Base-by-base conservation (phyloP, 2,329 filamentous ascomycete genomes). In the Calycina marina region DNA sequence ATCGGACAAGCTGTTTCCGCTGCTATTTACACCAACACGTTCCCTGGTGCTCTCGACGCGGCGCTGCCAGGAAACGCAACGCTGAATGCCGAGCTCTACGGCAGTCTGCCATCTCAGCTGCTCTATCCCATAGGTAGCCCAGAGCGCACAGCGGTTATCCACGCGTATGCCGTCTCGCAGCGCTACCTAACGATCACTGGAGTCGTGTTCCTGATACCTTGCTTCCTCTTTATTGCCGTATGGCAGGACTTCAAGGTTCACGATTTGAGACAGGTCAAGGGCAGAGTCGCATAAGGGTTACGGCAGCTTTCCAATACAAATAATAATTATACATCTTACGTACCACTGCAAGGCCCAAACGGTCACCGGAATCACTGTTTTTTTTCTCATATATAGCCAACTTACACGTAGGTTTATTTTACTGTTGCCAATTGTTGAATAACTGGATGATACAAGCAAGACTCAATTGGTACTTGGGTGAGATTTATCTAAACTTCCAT, bases 21-120 rank as follows among this genome's bases (percentile, higher is more conserved):
- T 0, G 72, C 74, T 6, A 71, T 82, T 38, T 81, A 74, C 72
- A 72, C 68, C 0, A 62, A 66, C 39, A 64, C 67, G 2, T 69
- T 80, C 45, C 44, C 47, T 1, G 35, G 25, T 1, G 47, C 46
- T 4, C 30, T 52, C 1, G 31, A 38, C 5, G 18, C 25, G 5
- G 74, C 64, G 25, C 61, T 69, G 25, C 60, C 62, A 1, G 66
- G 39, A 4, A 44, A 48, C 9, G 31, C 38, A 5, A 45, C 41
- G 2, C 24, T 43, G 5, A 41, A 45, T 29, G 36, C 40, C 1
- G 28, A 38, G 18, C 25, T 78, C 28, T 71, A 71, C 40, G 63
- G 25, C 51, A 60, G 63, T 17, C 44, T 77, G 14, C 55, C 55
- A 0, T 58, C 56, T 3, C 76, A 79, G 42, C 49, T 72, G 4